A percentile compares a stretch with the other conserved stretches of the same genome.
Conservation (phyloP, 2,329 filamentous ascomycete species). For the Colletotrichum filicis region DNA sequence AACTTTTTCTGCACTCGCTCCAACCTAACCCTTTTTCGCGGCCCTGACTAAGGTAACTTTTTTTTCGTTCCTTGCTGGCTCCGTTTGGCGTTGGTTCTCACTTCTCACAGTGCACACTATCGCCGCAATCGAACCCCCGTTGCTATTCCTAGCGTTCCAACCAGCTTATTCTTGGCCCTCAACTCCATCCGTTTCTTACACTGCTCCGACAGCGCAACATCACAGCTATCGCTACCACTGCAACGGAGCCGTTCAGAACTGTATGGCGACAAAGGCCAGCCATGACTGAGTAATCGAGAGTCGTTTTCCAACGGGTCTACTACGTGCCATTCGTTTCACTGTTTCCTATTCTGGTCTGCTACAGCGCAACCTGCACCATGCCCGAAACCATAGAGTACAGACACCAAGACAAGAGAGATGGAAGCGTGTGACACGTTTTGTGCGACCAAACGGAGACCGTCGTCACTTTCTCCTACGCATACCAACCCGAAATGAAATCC, state of each 20-base stretch:
- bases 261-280: neutral
- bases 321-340: conserved; percentile 1
- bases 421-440: conserved; percentile 1
- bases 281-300: neutral
- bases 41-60: neutral
- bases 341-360: conserved; percentile 3
- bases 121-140: conserved; percentile 4
- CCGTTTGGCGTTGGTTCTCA: neutral
- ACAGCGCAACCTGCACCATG: neutral
- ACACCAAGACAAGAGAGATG: neutral
- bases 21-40: neutral
- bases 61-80: neutral
- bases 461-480: neutral
- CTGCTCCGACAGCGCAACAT: conserved; percentile 8
- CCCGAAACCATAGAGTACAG: neutral
- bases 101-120: neutral
- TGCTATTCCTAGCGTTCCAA: conserved; percentile 33
- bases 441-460: neutral
- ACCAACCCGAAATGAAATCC: neutral
- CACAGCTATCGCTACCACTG: neutral
- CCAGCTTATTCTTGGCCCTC: conserved; percentile 14
- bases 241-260: neutral
- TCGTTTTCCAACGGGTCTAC: neutral
- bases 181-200: conserved; percentile 23
- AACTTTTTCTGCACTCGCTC: neutral